A percentile compares a stretch with the other conserved stretches of the same genome.
Evolutionary conservation across 768 basidiomycete genomes (phyloP).

Genomic region (Mycena capillaripes): DNA sequence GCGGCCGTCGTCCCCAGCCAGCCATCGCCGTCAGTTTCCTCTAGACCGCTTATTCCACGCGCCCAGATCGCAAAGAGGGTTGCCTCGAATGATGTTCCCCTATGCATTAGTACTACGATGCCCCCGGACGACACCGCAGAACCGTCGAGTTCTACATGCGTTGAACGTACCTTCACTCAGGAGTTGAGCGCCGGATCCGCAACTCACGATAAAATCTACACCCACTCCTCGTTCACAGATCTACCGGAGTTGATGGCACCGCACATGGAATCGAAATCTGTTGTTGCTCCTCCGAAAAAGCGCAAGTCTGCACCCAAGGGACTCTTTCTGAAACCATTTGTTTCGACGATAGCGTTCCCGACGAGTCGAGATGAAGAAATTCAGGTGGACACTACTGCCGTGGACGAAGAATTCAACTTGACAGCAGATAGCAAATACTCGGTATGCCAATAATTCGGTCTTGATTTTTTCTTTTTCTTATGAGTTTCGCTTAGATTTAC

Average conservation of each 20-base stretch:
- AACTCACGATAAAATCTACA: too few relatives aligned
- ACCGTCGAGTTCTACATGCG: background rate
- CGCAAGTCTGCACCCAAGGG: background rate
- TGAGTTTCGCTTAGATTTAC: conserved; percentile 1
- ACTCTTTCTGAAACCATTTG: background rate
- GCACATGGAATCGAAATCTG: background rate
- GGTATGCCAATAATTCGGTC: background rate
- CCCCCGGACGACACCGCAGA: background rate
- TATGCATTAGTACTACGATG: background rate
- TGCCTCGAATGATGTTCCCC: background rate
- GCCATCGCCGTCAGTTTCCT: background rate
- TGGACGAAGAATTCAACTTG: background rate
- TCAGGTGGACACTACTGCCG: background rate
- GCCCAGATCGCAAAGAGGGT: background rate
- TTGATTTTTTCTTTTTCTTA: background rate
- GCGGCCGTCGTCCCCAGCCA: background rate
- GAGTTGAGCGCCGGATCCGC: too few relatives aligned
- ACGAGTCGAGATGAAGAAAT: background rate
- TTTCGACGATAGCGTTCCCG: conserved; percentile 21
- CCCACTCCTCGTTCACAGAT: background rate
- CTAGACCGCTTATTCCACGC: conserved; percentile 5
- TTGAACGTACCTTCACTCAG: background rate
- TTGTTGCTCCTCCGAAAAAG: conserved; percentile 4
- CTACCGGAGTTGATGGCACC: background rate
- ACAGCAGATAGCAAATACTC: conserved; percentile 5